Evolutionary conservation across 129 eudicot genomes (phyloP), one percentile per base, ranked within the genome.

Genomic region (Glebionis coronaria): DNA sequence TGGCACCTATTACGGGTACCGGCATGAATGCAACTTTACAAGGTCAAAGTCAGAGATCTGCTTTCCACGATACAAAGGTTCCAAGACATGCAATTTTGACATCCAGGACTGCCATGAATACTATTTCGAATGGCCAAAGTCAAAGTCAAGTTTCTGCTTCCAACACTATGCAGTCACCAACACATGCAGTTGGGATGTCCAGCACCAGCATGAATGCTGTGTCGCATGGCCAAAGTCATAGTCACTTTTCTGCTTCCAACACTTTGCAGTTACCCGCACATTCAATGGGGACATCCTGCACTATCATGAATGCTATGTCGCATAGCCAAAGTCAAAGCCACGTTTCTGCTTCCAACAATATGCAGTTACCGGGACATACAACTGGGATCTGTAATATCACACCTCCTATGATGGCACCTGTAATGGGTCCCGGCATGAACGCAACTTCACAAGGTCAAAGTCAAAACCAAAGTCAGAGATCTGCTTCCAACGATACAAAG

Each of bases 281-380:
- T 67, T 61, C 12, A 56, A 69, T 8, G 28, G 45, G 31, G 61
- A 14, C 61, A 11, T 61, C 47, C 2, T 23, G 50, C 61, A 31
- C 52, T 20, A 68, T 54, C 63, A 18, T 74, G 28, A 66, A 63
- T 61, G 76, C 73, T 73, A 56, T 27, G 66, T 56, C 69, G 40
- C 81, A 76, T 10, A 61, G 67, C 61, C 81, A 45, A 49, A 76
- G 56, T 63, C 81, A 76, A 61, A 23, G 25, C 25, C 25, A 23
- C 1, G 28, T 63, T 18, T 31, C 81, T 78, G 56, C 72, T 70
- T 68, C 61, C 83, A 57, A 81, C 80, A 29, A 49, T 78, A 56
- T 66, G 57, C 67, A 51, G 71, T 35, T 75, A 65, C 28, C 84
- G 9, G 52, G 74, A 19, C 66, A 63, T 74, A 85, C 74, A 27